These are phyloP conservation scores for Metarhizium guizhouense DNA, from an alignment of 2,329 filamentous ascomycete genomes.

Conservation along the genomic window DNA sequence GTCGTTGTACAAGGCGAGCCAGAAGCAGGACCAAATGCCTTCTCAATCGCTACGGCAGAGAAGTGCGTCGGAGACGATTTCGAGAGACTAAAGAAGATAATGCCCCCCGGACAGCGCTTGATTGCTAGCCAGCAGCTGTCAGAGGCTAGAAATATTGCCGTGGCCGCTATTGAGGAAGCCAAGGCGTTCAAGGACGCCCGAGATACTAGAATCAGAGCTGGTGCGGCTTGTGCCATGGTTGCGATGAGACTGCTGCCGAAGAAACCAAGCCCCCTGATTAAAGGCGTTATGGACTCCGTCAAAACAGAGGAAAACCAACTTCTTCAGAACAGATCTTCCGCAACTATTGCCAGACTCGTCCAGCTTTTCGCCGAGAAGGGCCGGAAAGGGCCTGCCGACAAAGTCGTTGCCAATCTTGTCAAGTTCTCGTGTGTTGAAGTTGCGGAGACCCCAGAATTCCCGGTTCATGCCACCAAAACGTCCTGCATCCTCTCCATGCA, in stretches of 20 bases:
- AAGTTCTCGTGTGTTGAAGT: constrained; percentile 98
- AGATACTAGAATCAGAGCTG: constrained; percentile 78
- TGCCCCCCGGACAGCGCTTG: constrained; percentile 80
- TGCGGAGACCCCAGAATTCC: constrained; percentile 92
- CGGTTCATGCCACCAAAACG: constrained; percentile 68
- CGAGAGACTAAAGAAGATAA: constrained; percentile 77
- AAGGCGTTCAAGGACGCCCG: constrained; percentile 69
- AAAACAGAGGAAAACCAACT: constrained; percentile 90
- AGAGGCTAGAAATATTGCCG: constrained; percentile 64
- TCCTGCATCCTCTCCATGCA: constrained; percentile 83
- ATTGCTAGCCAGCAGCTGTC: constrained; percentile 71
- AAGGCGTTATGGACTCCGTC: constrained; percentile 96
- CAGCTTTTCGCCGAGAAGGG: constrained; percentile 73
- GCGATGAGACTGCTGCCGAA: constrained; percentile 84
- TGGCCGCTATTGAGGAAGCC: constrained; percentile 70
- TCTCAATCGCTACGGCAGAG: constrained; percentile 80
- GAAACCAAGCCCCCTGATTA: constrained; percentile 88
- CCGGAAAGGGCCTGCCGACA: constrained; percentile 80
- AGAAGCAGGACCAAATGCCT: constrained; percentile 85
- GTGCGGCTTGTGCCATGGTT: constrained; percentile 78
- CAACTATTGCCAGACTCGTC: constrained; percentile 77
- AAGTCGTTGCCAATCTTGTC: constrained; percentile 89
- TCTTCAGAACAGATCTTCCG: constrained; percentile 77
- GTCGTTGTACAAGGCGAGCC: constrained; percentile 90
- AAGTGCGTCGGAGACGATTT: constrained; percentile 81